phyloP scores from a whole-genome alignment of 345 rosid genomes.

The Triadica sebifera region DNA sequence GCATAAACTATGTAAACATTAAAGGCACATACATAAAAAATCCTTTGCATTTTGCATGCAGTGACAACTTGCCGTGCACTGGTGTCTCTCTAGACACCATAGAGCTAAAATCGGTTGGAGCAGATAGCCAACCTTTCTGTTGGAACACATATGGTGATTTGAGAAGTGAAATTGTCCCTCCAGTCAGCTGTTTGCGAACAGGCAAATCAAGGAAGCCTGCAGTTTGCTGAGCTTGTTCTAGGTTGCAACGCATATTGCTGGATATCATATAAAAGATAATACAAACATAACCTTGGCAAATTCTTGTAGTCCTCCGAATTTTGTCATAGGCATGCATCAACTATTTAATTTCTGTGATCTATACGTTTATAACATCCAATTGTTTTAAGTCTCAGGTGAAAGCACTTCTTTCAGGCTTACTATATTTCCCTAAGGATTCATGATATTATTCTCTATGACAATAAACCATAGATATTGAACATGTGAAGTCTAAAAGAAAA shows the following conservation, averaged over 20 bases:
- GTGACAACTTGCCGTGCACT: slow-evolving; percentile 73
- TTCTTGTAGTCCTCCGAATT: not conserved
- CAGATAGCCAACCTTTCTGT: slow-evolving; percentile 56
- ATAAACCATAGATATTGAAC: not conserved
- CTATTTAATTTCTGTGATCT: not conserved
- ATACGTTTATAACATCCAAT: not conserved
- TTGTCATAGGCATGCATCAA: not conserved
- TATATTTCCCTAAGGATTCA: slow-evolving; percentile 2
- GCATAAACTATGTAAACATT: slow-evolving; percentile 62
- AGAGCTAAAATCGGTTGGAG: slow-evolving; percentile 50
- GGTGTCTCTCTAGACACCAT: slow-evolving; percentile 57
- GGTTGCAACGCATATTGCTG: not conserved
- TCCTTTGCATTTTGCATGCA: slow-evolving; percentile 77
- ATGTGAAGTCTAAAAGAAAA: not conserved
- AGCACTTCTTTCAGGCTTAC: not conserved
- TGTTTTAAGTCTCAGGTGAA: not conserved
- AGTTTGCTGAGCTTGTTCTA: slow-evolving; percentile 38
- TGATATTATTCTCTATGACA: not conserved
- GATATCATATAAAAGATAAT: not conserved
- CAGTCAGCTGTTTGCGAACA: slow-evolving; percentile 55
- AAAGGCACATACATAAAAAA: slow-evolving; percentile 69
- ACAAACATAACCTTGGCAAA: slow-evolving; percentile 4
- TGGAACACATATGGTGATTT: slow-evolving; percentile 80
- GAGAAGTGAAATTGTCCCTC: slow-evolving; percentile 57
- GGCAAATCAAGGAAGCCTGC: slow-evolving; percentile 35